Conservation (phyloP, 139 green algal species). For the Chlamydomonas applanata region DNA sequence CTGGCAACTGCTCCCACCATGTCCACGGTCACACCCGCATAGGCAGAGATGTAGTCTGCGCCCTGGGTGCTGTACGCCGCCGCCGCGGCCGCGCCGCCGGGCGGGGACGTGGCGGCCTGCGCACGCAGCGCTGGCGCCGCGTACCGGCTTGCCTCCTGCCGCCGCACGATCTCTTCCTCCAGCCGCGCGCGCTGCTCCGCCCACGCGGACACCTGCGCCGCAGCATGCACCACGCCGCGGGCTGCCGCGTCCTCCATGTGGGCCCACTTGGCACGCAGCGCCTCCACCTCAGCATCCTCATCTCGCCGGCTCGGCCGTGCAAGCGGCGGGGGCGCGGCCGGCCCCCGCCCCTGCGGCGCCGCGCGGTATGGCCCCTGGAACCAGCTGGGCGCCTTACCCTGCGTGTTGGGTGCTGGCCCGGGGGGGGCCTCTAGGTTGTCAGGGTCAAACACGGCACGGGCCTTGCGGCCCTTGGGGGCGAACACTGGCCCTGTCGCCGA, state of each 20-base stretch:
- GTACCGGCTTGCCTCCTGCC: conserved; percentile 35
- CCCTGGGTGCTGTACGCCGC: not conserved
- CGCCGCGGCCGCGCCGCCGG: not conserved
- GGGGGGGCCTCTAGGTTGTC: too few species aligned
- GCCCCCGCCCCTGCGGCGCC: not conserved
- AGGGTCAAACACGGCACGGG: too few species aligned
- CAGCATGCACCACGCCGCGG: not conserved
- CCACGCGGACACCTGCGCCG: conserved; percentile 26
- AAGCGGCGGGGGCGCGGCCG: not conserved
- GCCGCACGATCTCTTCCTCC: conserved; percentile 45
- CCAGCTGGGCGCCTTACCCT: conserved; percentile 9
- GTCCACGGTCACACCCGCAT: conserved; percentile 4
- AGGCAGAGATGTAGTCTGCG: conserved; percentile 2
- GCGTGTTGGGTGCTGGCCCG: not conserved
- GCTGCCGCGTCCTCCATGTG: conserved; percentile 6
- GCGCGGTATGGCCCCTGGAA: conserved; percentile 1
- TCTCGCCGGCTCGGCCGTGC: not conserved
- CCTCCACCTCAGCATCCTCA: conserved; percentile 20
- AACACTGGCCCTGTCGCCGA: too few species aligned
- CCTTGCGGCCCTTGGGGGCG: too few species aligned
- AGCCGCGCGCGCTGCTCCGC: conserved; percentile 27
- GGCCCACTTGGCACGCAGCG: conserved; percentile 23
- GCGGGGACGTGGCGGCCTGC: not conserved
- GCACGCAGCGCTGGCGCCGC: conserved; percentile 2
- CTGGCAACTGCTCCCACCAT: not conserved